Base-by-base conservation (phyloP, 2,329 filamentous ascomycete genomes). In the Cordyceps fumosorosea region DNA sequence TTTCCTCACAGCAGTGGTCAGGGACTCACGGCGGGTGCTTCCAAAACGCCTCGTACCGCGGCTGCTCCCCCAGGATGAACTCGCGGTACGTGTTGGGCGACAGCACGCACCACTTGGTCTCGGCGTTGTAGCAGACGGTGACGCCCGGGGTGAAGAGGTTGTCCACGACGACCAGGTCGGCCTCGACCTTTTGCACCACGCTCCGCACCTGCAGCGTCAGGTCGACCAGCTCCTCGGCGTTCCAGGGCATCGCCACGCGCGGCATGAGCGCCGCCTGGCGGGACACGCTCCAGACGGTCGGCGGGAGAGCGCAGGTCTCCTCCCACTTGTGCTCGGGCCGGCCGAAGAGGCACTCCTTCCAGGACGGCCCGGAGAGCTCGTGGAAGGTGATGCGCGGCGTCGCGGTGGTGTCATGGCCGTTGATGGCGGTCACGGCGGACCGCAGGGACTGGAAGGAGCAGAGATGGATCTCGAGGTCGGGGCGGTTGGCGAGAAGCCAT, bases 381-480 rank as follows among this genome's bases (percentile, higher is more conserved):
- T 66, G 60, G 22, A 65, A 66, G 4, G 50, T 52, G 14, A 56
- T 2, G 6, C 4, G 44, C 18, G 45, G 32, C 6, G 20, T 20
- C 5, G 6, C 10, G 1, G 29, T 26, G 26, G 37, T 4, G 14
- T 24, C 24, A n/a, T n/a, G n/a, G 2, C 26, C 47, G 34, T 20
- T 32, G 3, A n/a, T 16, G 14, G 52, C 29, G 1, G 51, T n/a
- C 3, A 54, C 56, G 3, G 50, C 26, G 0, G 22, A 11, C 7
- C 6, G 20, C 29, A 66, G 56, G 0, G 58, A 26, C 3, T 20
- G 14, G 32, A 65, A 66, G 12, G 64, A 65, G 3, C 48, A 50
- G 2, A 65, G 42, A 42, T 68, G 69, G 1, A 66, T n/a, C 7
- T 66, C 62, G 20, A 68, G 42, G 5, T 65, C 32, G 0, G 62